phyloP scores from a whole-genome alignment of 805 yeast genomes.

The Starmerella tilneyi region DNA sequence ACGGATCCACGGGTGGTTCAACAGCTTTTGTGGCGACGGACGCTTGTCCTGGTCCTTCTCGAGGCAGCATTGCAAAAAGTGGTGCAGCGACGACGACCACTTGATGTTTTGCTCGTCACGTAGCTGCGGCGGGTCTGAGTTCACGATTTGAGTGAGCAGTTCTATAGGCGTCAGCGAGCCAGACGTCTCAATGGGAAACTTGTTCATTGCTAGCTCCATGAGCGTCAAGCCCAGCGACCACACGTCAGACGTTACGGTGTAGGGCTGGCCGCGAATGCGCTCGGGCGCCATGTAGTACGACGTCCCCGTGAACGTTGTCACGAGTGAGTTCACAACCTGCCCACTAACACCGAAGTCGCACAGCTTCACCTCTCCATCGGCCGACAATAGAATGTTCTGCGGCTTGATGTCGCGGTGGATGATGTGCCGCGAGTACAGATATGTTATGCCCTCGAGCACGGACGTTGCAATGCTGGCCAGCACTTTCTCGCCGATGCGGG shows the following conservation, averaged over 20 bases:
- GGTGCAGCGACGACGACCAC: constrained; percentile 78
- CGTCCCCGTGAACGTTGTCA: constrained; percentile 95
- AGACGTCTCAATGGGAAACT: constrained; percentile 62
- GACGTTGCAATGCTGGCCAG: constrained; percentile 83
- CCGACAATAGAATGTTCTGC: constrained; percentile 73
- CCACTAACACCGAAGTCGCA: constrained; percentile 99
- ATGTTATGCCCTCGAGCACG: constrained; percentile 73
- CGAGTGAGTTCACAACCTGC: constrained; percentile 87
- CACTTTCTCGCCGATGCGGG: constrained; percentile 85
- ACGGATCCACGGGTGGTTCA: constrained; percentile 83
- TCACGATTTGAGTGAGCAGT: constrained; percentile 66
- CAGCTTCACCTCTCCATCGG: constrained; percentile 70
- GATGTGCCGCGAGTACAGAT: constrained; percentile 75
- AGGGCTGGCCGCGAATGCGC: constrained; percentile 88
- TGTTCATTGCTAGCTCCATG: constrained; percentile 86
- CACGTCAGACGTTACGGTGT: constrained; percentile 88
- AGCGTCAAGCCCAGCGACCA: constrained; percentile 93
- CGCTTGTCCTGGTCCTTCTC: constrained; percentile 69
- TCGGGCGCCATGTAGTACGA: constrained; percentile 99
- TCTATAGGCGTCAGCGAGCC: constrained; percentile 74
- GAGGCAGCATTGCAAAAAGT: constrained; percentile 68
- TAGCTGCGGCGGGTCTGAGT: constrained; percentile 64
- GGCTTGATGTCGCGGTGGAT: constrained; percentile 96
- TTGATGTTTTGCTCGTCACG: constrained; percentile 67
- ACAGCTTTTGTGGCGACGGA: constrained; percentile 89